phyloP scores from a whole-genome alignment of 768 basidiomycete species.

The Candolleomyces aberdarensis region DNA sequence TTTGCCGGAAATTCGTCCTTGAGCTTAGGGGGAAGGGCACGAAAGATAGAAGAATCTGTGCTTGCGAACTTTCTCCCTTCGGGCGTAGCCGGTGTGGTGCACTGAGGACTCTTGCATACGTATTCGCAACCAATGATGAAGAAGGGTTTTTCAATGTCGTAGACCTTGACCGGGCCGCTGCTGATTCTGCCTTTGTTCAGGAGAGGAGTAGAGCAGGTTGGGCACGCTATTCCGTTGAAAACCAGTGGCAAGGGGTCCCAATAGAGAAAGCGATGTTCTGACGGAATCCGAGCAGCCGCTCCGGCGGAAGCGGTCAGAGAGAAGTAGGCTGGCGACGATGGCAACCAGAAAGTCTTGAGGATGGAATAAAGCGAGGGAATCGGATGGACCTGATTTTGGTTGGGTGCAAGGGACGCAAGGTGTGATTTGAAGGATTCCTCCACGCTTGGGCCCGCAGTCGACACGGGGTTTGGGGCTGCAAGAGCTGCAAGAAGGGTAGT shows the following conservation, averaged over 20 bases:
- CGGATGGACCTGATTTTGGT: constrained; percentile 40
- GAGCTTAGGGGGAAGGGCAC: constrained; percentile 62
- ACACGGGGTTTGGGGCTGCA: constrained; percentile 59
- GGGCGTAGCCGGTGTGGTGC: constrained; percentile 36
- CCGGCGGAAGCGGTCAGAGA: constrained; percentile 66
- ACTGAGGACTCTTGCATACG: constrained; percentile 52
- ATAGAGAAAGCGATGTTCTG: constrained; percentile 78
- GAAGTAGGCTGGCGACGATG: constrained; percentile 74
- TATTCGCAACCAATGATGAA: constrained; percentile 87
- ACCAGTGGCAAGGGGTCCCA: constrained; percentile 85
- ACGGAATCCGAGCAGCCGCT: constrained; percentile 62
- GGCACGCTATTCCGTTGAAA: constrained; percentile 79
- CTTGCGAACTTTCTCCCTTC: constrained; percentile 69
- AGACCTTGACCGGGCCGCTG: constrained; percentile 72
- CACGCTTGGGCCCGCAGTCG: constrained; percentile 58
- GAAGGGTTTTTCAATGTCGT: constrained; percentile 77
- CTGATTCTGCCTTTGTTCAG: constrained; percentile 69
- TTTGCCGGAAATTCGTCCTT: constrained; percentile 74
- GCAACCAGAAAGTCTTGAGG: constrained; percentile 83
- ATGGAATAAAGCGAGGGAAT: constrained; percentile 74
- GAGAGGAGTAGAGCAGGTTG: constrained; percentile 57
- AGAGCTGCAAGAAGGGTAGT: constrained; percentile 54
- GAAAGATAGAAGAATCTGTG: constrained; percentile 69
- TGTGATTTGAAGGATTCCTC: constrained; percentile 82
- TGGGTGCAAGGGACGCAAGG: constrained; percentile 59